Conservation (phyloP, 352 stramenopile genomes). For the Phytophthora colocasiae region DNA sequence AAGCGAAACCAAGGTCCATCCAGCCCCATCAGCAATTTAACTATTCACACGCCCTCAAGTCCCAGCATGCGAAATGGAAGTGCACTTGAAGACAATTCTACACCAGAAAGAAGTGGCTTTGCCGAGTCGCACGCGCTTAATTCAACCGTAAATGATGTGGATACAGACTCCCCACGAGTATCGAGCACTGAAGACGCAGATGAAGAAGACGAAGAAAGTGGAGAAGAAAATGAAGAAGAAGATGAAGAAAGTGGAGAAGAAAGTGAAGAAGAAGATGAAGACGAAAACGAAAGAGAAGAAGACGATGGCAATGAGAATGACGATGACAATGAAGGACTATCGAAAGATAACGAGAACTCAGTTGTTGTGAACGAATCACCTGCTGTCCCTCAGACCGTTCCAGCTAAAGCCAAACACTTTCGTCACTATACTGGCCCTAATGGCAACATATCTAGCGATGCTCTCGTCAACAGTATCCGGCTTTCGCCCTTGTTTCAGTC, state of each 20-base stretch:
- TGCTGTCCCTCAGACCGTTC: constrained; percentile 1
- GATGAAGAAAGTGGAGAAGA: background rate
- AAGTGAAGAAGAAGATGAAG: background rate
- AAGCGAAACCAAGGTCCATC: constrained; percentile 13
- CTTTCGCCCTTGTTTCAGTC: constrained; percentile 51
- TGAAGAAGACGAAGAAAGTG: constrained; percentile 1
- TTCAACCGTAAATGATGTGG: background rate
- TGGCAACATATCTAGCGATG: constrained; percentile 19
- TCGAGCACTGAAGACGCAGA: constrained; percentile 1
- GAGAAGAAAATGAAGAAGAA: constrained; percentile 3
- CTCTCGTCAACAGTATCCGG: constrained; percentile 47
- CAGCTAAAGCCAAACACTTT: constrained; percentile 13
- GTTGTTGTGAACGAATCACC: constrained; percentile 4
- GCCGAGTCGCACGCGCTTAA: background rate
- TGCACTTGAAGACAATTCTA: background rate
- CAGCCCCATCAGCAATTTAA: constrained; percentile 22
- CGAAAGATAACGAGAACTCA: background rate
- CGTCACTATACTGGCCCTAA: background rate
- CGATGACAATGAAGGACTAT: background rate
- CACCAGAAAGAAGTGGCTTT: background rate
- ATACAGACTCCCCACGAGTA: background rate
- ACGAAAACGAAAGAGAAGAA: constrained; percentile 1
- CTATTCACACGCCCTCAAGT: constrained; percentile 26
- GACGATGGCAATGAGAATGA: background rate
- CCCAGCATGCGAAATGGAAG: constrained; percentile 10